Conservation (phyloP, 2,329 filamentous ascomycete genomes). For the Diplodia mutila region DNA sequence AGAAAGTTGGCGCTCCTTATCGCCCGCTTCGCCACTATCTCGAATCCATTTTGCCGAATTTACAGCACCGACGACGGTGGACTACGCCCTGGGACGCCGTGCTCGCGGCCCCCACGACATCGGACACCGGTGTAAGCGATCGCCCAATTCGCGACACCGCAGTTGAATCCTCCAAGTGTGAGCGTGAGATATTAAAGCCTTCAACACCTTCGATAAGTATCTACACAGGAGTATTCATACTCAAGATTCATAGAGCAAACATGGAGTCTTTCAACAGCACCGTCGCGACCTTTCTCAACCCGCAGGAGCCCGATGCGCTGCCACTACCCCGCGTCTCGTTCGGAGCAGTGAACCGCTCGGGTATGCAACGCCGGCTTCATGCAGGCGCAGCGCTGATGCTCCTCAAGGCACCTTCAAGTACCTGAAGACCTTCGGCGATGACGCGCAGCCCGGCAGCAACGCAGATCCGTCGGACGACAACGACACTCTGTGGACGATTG, state of each 20-base stretch:
- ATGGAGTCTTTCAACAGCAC: conserved; percentile 19
- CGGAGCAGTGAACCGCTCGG: conserved; percentile 10
- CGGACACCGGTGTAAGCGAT: not conserved
- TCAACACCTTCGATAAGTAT: not conserved
- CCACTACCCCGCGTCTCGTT: conserved; percentile 10
- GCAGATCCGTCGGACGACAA: not conserved
- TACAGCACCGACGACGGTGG: not conserved
- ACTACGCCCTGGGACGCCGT: not conserved
- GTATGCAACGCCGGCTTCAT: not conserved
- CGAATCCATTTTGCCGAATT: not conserved
- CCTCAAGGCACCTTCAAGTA: conserved; percentile 10
- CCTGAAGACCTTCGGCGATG: conserved; percentile 7
- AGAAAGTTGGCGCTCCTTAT: too few species aligned
- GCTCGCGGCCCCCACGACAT: not conserved
- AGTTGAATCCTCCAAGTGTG: not conserved
- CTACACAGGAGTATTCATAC: not conserved
- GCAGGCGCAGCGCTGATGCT: not conserved
- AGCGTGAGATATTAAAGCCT: not conserved
- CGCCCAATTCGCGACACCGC: not conserved
- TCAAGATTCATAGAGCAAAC: not conserved
- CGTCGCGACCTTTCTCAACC: conserved; percentile 7
- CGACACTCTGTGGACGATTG: conserved; percentile 34
- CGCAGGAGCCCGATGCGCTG: not conserved
- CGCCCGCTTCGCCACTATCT: too few species aligned
- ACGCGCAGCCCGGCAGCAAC: conserved; percentile 1